Evolutionary conservation across 2,329 filamentous ascomycete genomes (phyloP).

Genomic region (Talaromyces sp.): DNA sequence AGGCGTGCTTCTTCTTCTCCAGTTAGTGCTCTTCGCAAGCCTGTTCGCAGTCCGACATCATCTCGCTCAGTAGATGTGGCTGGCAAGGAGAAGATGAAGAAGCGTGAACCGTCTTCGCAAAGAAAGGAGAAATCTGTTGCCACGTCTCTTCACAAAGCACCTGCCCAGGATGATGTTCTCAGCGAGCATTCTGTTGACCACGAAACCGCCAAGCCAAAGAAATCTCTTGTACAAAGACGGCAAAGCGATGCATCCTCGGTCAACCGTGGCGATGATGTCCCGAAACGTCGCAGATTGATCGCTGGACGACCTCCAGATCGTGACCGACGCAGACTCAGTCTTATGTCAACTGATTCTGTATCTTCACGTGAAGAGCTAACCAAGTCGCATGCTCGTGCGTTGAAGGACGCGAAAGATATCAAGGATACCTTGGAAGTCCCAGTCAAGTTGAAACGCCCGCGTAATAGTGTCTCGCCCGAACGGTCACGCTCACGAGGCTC

Average conservation of each 20-base stretch:
- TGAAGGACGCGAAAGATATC: conserved; percentile 18
- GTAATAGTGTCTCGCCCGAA: conserved; percentile 44
- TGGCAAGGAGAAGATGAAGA: conserved; percentile 26
- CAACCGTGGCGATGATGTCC: conserved; percentile 35
- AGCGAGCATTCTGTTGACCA: conserved; percentile 34
- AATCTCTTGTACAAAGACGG: conserved; percentile 26
- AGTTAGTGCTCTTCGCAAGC: conserved; percentile 31
- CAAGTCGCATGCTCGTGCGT: conserved; percentile 26
- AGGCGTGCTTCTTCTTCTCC: conserved; percentile 44
- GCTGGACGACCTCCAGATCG: conserved; percentile 43
- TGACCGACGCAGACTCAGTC: conserved; percentile 35
- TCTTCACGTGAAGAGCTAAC: conserved; percentile 40
- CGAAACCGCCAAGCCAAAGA: conserved; percentile 35
- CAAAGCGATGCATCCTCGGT: conserved; percentile 33
- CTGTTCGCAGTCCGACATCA: conserved; percentile 33
- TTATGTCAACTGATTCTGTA: conserved; percentile 43
- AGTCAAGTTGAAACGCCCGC: conserved; percentile 40
- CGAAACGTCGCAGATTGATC: conserved; percentile 42
- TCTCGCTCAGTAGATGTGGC: conserved; percentile 28
- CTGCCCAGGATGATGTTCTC: conserved; percentile 26
- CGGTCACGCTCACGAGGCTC: conserved; percentile 36
- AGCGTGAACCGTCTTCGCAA: conserved; percentile 14
- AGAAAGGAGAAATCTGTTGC: conserved; percentile 13
- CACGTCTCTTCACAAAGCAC: conserved; percentile 25
- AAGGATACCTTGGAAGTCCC: conserved; percentile 14